Evolutionary conservation across 805 yeast genomes (phyloP).

Genomic region (Kazachstania viticola): DNA sequence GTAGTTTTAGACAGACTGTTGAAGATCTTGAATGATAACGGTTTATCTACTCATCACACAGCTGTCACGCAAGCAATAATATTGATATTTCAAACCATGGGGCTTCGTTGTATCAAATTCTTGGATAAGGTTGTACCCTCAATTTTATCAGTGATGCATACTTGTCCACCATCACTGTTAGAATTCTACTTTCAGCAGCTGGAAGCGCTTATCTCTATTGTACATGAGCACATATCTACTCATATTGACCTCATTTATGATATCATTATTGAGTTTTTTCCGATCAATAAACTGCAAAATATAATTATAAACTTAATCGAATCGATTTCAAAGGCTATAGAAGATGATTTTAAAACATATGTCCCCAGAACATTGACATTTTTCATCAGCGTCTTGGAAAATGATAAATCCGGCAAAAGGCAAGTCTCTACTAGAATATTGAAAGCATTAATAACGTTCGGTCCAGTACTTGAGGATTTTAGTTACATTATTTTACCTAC

Average conservation of each 20-base stretch:
- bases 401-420: slow-evolving; percentile 50
- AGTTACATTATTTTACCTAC: slow-evolving; percentile 81
- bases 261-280: slow-evolving; percentile 65
- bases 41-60: slow-evolving; percentile 77
- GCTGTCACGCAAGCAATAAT: slow-evolving; percentile 90
- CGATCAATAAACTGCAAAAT: slow-evolving; percentile 51
- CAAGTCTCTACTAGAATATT: slow-evolving; percentile 62
- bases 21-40: slow-evolving; percentile 75
- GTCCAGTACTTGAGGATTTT: slow-evolving; percentile 79
- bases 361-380: slow-evolving; percentile 69
- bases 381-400: slow-evolving; percentile 64
- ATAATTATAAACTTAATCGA: slow-evolving; percentile 75
- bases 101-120: slow-evolving; percentile 82
- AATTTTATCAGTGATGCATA: slow-evolving; percentile 69
- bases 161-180: slow-evolving; percentile 65
- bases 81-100: slow-evolving; percentile 81
- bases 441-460: slow-evolving; percentile 76
- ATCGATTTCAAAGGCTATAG: slow-evolving; percentile 72
- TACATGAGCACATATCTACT: slow-evolving; percentile 82
- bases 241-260: slow-evolving; percentile 64
- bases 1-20: slow-evolving; percentile 81
- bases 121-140: slow-evolving; percentile 83
- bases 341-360: slow-evolving; percentile 82
- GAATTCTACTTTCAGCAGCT: slow-evolving; percentile 86
- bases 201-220: slow-evolving; percentile 66